phyloP scores from a whole-genome alignment of 441 rosid genomes.

The Gossypium aridum region DNA sequence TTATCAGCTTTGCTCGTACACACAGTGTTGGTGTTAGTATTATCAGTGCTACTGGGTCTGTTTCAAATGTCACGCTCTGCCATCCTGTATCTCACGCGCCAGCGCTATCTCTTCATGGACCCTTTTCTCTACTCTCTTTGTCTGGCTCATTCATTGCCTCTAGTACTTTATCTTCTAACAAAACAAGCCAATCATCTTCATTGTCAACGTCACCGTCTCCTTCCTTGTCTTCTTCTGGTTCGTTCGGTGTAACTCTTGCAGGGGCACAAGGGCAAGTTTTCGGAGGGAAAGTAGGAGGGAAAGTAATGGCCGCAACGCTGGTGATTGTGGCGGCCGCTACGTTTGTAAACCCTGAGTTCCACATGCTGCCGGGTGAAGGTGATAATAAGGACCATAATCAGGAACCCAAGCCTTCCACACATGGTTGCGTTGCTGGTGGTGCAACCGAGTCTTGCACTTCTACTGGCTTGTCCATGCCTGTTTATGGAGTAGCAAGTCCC shows the following conservation, averaged over 20 bases:
- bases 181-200: background rate
- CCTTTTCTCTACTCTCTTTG: slow-evolving; percentile 34
- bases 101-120: slow-evolving; percentile 35
- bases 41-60: slow-evolving; percentile 35
- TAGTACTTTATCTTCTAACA: background rate
- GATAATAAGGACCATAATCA: slow-evolving; percentile 13
- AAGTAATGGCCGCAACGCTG: slow-evolving; percentile 33
- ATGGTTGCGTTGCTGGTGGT: background rate
- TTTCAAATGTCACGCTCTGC: slow-evolving; percentile 35
- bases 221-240: background rate
- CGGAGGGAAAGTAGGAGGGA: slow-evolving; percentile 42
- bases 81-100: slow-evolving; percentile 34
- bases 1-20: slow-evolving; percentile 26
- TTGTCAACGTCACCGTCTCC: background rate
- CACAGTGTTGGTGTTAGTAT: slow-evolving; percentile 23
- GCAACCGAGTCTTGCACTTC: slow-evolving; percentile 16
- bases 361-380: slow-evolving; percentile 22
- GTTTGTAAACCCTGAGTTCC: slow-evolving; percentile 22
- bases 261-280: slow-evolving; percentile 44
- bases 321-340: slow-evolving; percentile 37
- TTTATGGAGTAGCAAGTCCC: slow-evolving; percentile 19
- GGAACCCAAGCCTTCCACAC: slow-evolving; percentile 9
- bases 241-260: slow-evolving; percentile 36
- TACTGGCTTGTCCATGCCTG: slow-evolving; percentile 16
- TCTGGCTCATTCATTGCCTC: slow-evolving; percentile 30